Evolutionary conservation across 78 protist species (phyloP).

Genomic region (Carpediemonas membranifera): DNA sequence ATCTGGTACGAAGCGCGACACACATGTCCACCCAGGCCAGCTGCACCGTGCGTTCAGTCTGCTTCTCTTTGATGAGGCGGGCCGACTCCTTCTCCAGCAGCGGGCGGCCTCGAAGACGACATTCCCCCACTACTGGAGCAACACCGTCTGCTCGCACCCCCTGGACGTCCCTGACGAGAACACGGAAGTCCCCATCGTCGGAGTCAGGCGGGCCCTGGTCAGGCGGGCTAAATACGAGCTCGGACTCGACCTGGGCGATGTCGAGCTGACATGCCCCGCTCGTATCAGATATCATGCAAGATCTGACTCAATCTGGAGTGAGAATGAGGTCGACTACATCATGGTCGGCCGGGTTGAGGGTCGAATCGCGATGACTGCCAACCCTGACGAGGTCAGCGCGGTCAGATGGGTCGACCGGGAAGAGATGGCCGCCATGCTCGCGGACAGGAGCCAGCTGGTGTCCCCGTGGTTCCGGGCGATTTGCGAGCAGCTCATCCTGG

Average conservation of each 20-base stretch:
- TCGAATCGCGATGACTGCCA: not conserved
- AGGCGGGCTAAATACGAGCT: constrained; percentile 68
- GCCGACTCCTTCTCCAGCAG: constrained; percentile 56
- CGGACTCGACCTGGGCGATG: constrained; percentile 36
- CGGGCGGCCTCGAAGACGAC: constrained; percentile 62
- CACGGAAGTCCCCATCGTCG: no score
- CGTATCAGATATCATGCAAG: constrained; percentile 53
- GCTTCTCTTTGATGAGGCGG: constrained; percentile 47
- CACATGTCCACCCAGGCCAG: constrained; percentile 47
- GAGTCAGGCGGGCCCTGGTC: constrained; percentile 50
- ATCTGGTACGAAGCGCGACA: constrained; percentile 42
- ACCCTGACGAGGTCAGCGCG: constrained; percentile 14
- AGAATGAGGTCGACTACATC: constrained; percentile 53
- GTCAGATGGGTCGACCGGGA: not conserved
- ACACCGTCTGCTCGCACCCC: constrained; percentile 77
- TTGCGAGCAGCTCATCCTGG: no score
- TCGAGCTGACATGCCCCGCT: constrained; percentile 27
- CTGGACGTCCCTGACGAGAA: no score
- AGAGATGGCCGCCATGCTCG: not conserved
- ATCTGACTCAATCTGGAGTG: constrained; percentile 48
- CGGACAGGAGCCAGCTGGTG: constrained; percentile 6
- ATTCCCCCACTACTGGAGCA: constrained; percentile 67
- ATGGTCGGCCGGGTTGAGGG: not conserved
- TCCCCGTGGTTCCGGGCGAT: constrained; percentile 32
- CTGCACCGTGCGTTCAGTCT: constrained; percentile 76